phyloP scores from a whole-genome alignment of 2,329 filamentous ascomycete species.

The Claviceps lovelessii region DNA sequence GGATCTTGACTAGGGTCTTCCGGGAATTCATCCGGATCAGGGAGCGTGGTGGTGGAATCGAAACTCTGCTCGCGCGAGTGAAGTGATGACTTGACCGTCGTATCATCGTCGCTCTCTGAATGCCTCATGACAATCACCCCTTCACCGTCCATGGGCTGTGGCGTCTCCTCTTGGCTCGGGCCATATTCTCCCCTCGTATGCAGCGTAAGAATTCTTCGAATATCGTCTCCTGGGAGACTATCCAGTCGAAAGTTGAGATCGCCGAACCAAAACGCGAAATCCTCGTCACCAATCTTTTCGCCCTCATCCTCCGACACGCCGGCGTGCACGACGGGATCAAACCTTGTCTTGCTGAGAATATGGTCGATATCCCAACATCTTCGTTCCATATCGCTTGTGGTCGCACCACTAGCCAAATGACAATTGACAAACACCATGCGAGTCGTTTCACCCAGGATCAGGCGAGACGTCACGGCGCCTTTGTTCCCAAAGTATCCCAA shows the following conservation, averaged over 20 bases:
- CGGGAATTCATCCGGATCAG: constrained; percentile 51
- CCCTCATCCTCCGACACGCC: constrained; percentile 52
- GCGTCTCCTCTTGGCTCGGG: constrained; percentile 26
- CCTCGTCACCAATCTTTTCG: constrained; percentile 70
- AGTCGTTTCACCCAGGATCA: constrained; percentile 82
- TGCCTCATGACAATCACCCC: constrained; percentile 33
- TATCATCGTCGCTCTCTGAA: constrained; percentile 33
- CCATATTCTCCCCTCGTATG: constrained; percentile 71
- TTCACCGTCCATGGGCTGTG: constrained; percentile 29
- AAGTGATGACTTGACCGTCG: constrained; percentile 21
- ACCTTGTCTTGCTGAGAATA: constrained; percentile 61
- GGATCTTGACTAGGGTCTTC: constrained; percentile 64
- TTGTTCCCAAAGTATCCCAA: constrained; percentile 96
- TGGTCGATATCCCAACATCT: constrained; percentile 83
- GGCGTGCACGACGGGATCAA: constrained; percentile 54
- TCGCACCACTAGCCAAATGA: constrained; percentile 77
- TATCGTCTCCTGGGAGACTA: constrained; percentile 77
- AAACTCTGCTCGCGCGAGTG: constrained; percentile 22
- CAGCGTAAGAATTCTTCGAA: constrained; percentile 66
- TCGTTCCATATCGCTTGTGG: constrained; percentile 62
- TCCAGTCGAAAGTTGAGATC: constrained; percentile 91
- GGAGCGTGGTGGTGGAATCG: constrained; percentile 30
- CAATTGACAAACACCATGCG: constrained; percentile 80
- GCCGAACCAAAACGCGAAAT: constrained; percentile 92
- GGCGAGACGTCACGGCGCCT: constrained; percentile 66